A percentile compares a stretch with the other conserved stretches of the same genome.
Evolutionary conservation across 495 filamentous ascomycete genomes (phyloP).

Genomic region (Pseudoneurospora amorphoporcata): DNA sequence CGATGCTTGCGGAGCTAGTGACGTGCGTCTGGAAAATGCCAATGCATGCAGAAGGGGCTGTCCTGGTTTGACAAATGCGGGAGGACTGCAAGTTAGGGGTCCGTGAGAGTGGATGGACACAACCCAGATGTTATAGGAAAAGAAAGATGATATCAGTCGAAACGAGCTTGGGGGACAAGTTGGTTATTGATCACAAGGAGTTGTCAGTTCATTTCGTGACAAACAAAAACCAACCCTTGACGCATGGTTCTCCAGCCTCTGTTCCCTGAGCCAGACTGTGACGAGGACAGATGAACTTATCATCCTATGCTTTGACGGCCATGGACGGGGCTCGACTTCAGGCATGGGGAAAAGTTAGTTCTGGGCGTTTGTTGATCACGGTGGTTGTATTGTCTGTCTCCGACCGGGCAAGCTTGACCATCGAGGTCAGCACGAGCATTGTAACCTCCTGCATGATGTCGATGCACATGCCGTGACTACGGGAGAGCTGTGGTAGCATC

Average conservation of each 20-base stretch:
- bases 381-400: neutral
- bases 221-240: neutral
- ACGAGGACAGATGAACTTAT: neutral
- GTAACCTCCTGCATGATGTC: neutral
- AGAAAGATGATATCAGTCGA: neutral
- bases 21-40: neutral
- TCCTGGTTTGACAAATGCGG: neutral
- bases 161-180: neutral
- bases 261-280: neutral
- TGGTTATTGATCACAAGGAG: neutral
- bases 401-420: neutral
- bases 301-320: neutral
- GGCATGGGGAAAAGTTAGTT: neutral
- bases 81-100: neutral
- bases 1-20: neutral
- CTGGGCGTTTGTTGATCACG: neutral
- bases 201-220: neutral
- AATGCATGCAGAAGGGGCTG: neutral
- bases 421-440: neutral
- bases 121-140: neutral
- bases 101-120: neutral
- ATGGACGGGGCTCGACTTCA: neutral
- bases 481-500: neutral
- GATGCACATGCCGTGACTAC: neutral
- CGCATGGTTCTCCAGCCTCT: neutral